Evolutionary conservation across 1,284 basidiomycete species (phyloP), one percentile per base, ranked within the genome.

Genomic region (Cutaneotrichosporon cavernicola): DNA sequence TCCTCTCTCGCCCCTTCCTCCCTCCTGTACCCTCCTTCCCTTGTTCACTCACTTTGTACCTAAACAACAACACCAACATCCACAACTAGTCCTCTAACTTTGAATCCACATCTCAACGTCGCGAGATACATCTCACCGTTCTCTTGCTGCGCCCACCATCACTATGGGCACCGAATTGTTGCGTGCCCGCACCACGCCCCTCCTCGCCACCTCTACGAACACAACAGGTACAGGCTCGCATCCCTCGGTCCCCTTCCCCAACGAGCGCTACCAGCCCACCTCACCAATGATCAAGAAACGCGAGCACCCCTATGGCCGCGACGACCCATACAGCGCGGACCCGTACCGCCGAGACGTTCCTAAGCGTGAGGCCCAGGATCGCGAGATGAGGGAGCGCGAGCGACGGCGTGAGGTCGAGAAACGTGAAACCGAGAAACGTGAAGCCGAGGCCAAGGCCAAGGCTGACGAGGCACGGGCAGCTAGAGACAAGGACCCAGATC

Each of bases 401-500:
- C 43, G 18, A 18, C 43, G 43, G 43, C 16, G 18, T 2, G 43
- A 46, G 43, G 43, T 18, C 18, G 16, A 7, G 43, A 16, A 46
- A 18, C 43, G 43, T 9, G 43, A 46, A 9, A 18, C 43, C 18
- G 43, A 46, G 43, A 16, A 18, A 7, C 43, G 43, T 8, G 43
- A 46, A 18, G 43, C 43, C 43, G 43, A 46, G 43, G 43, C 43
- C 43, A 49, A 56, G 34, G 34, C 31, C 53, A 18, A 31, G 18
- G 58, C 36, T 7, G 36, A 56, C 13, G 38, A 30, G 21, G 38
- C n/a, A 16, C 52, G 52, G 36, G 50, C 40, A 36, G 47, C 49
- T 13, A 58, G 56, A 50, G 57, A 66, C 52, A 47, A 43, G 53
- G 73, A 86, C 68, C 30, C 30, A 32, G 38, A 18, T 14, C 51